Percentiles rank a stretch among this genome's conserved stretches.
Conservation (phyloP, 1,284 basidiomycete genomes). For the Tetrapyrgos nigripes region DNA sequence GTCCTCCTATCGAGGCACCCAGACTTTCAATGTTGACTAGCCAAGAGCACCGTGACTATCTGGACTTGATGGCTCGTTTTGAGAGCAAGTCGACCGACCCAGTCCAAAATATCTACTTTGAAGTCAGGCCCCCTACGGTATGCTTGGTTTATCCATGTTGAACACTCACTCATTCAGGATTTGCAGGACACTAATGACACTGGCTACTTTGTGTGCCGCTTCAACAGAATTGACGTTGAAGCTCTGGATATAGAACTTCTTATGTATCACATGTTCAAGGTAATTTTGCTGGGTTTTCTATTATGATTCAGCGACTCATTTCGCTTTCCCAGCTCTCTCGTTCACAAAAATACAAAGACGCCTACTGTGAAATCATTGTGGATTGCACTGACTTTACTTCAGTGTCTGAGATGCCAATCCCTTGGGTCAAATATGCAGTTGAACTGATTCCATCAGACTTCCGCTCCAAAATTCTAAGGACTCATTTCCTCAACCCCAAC, state of each 20-base stretch:
- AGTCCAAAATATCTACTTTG: conserved; percentile 75
- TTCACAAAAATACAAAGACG: conserved; percentile 44
- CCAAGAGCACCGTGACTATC: conserved; percentile 63
- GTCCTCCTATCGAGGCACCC: conserved; percentile 72
- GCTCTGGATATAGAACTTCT: conserved; percentile 87
- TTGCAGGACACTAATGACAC: conserved; percentile 49
- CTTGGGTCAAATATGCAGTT: conserved; percentile 82
- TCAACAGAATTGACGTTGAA: conserved; percentile 80
- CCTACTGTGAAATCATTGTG: conserved; percentile 76
- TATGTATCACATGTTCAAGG: conserved; percentile 85
- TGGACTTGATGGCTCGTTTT: conserved; percentile 75
- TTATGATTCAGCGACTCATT: neutral
- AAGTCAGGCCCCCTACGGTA: conserved; percentile 59
- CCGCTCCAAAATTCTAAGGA: conserved; percentile 58
- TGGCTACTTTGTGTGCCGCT: conserved; percentile 65
- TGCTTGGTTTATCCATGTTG: conserved; percentile 19
- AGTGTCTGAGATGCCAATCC: conserved; percentile 79
- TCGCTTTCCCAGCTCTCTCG: conserved; percentile 35
- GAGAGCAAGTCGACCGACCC: conserved; percentile 64
- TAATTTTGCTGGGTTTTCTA: conserved; percentile 31
- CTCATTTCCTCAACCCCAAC: conserved; percentile 86
- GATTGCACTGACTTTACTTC: conserved; percentile 86
- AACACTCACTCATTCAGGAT: neutral
- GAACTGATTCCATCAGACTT: conserved; percentile 81
- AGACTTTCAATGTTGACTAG: conserved; percentile 56